Evolutionary conservation across 129 eudicot genomes (phyloP).

Genomic region (Arctium lappa): DNA sequence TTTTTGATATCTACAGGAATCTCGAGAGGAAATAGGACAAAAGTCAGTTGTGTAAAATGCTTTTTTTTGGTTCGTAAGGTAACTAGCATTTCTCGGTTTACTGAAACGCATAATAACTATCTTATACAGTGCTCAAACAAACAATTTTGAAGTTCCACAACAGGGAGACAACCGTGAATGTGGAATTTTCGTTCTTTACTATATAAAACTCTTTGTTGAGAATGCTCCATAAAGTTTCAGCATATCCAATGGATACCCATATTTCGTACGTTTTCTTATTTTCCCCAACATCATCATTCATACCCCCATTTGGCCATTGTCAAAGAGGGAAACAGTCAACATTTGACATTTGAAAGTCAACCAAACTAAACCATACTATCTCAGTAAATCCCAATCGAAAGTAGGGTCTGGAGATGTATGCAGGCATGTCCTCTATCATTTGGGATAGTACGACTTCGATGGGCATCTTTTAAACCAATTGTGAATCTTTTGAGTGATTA

Average conservation of each 20-base stretch:
- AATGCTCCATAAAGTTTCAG: slow-evolving; percentile 61
- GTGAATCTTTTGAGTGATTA: neutral
- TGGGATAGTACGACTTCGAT: neutral
- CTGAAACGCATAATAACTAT: neutral
- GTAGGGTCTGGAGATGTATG: neutral
- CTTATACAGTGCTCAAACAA: neutral
- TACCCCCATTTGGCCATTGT: neutral
- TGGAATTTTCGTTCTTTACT: slow-evolving; percentile 58
- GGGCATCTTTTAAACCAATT: neutral
- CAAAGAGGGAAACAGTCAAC: neutral
- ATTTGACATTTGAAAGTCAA: slow-evolving; percentile 4
- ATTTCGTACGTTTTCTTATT: slow-evolving; percentile 48
- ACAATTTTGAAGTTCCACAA: slow-evolving; percentile 64
- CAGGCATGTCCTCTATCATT: neutral
- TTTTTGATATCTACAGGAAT: slow-evolving; percentile 39
- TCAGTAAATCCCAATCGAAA: neutral
- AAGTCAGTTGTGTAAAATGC: slow-evolving; percentile 45
- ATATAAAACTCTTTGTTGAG: slow-evolving; percentile 48
- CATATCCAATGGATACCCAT: slow-evolving; percentile 47
- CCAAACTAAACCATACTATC: neutral
- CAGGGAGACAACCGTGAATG: slow-evolving; percentile 53
- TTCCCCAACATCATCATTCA: neutral
- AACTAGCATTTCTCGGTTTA: neutral
- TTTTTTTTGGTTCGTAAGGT: slow-evolving; percentile 73
- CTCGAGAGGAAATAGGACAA: slow-evolving; percentile 40